A percentile compares a stretch with the other conserved stretches of the same genome.
Evolutionary conservation across 2,329 filamentous ascomycete species (phyloP).

Genomic region (Aspergillus floridensis): DNA sequence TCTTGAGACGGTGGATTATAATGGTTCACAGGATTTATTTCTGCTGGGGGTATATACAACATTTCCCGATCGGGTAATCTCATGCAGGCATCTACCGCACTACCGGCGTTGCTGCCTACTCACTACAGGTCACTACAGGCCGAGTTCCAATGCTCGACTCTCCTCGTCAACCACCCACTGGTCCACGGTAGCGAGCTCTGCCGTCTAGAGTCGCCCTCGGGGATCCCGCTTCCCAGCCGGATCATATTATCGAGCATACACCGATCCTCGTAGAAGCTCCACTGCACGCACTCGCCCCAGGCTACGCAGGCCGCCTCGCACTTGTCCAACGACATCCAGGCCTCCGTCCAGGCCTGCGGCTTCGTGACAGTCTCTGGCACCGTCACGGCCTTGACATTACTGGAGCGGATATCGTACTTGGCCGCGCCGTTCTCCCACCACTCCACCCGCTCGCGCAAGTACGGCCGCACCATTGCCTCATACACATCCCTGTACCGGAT

Average conservation of each 20-base stretch:
- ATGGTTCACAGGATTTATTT: no score
- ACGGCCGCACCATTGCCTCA: conserved; percentile 21
- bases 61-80: background rate
- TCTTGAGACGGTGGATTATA: background rate
- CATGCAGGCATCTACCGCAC: background rate
- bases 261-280: conserved; percentile 28
- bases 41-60: background rate
- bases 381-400: conserved; percentile 14
- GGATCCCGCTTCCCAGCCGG: conserved; percentile 23
- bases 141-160: background rate
- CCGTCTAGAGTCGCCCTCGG: conserved; percentile 21
- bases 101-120: background rate
- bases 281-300: conserved; percentile 28
- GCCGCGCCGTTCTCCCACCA: conserved; percentile 29
- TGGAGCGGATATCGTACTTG: conserved; percentile 23
- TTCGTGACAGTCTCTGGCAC: conserved; percentile 14
- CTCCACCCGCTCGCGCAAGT: conserved; percentile 18
- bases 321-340: conserved; percentile 24
- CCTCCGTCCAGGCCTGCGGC: conserved; percentile 18
- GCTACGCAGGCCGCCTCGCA: conserved; percentile 26
- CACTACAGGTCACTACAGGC: background rate
- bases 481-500: conserved; percentile 27
- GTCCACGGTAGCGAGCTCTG: conserved; percentile 24
- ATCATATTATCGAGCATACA: conserved; percentile 27
- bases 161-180: conserved; percentile 23